These are phyloP conservation scores for Umbelopsis sp. DNA, from an alignment of 192 early-diverging fungal species.

Conservation along the genomic window DNA sequence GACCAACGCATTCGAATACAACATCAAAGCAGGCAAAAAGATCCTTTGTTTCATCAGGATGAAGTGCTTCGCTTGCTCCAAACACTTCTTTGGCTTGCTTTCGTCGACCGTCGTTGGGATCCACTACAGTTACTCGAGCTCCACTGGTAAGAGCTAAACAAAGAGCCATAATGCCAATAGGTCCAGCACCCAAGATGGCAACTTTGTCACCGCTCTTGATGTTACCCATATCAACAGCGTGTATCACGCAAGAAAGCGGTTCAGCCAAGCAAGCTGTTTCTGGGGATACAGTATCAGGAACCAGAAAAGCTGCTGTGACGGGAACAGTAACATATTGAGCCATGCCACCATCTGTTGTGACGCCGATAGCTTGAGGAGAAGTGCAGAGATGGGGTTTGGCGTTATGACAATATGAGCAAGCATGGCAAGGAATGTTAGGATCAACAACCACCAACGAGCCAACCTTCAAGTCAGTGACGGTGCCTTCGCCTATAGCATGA, in stretches of 20 bases:
- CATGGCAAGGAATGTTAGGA: conserved; percentile 51
- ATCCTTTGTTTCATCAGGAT: conserved; percentile 26
- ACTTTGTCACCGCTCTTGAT: conserved; percentile 48
- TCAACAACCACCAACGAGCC: conserved; percentile 51
- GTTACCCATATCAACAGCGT: conserved; percentile 48
- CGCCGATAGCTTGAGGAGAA: conserved; percentile 43
- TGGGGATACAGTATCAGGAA: conserved; percentile 35
- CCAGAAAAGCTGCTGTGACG: conserved; percentile 30
- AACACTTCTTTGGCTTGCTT: conserved; percentile 33
- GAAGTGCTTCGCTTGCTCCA: conserved; percentile 26
- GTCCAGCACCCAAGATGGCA: conserved; percentile 50
- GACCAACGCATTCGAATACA: conserved; percentile 55
- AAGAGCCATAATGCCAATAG: conserved; percentile 56
- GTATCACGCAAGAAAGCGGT: conserved; percentile 54
- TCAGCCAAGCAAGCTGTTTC: conserved; percentile 51
- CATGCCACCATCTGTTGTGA: conserved; percentile 56
- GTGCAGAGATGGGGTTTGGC: conserved; percentile 49
- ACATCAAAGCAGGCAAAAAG: conserved; percentile 40
- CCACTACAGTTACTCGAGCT: conserved; percentile 43
- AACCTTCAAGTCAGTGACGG: conserved; percentile 25
- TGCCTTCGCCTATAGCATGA: conserved; percentile 42
- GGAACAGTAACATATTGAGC: conserved; percentile 48
- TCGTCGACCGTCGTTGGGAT: conserved; percentile 45
- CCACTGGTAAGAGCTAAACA: conserved; percentile 40
- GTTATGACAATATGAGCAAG: conserved; percentile 48